These are phyloP conservation scores for Apiospora saccharicola DNA, from an alignment of 2,329 filamentous ascomycete genomes.

Conservation along the genomic window DNA sequence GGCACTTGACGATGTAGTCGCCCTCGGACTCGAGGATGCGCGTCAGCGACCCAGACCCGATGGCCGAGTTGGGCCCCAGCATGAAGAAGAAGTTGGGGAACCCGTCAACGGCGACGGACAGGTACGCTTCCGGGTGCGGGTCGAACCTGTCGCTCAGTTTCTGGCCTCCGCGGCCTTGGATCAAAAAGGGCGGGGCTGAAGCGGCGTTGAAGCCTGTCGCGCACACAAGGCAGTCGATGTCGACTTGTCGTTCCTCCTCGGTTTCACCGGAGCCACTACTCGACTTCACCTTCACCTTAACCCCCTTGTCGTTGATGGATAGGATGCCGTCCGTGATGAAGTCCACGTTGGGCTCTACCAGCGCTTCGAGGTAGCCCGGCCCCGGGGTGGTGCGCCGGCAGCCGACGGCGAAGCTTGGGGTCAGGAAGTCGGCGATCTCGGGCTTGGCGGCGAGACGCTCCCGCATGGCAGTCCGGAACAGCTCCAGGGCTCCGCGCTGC, in stretches of 20 bases:
- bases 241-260: conserved; percentile 33
- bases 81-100: conserved; percentile 60
- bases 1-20: conserved; percentile 55
- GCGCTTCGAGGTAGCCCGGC: conserved; percentile 54
- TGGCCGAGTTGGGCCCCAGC: conserved; percentile 56
- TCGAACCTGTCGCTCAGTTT: conserved; percentile 49
- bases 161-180: conserved; percentile 48
- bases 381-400: conserved; percentile 55
- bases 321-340: conserved; percentile 46
- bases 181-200: conserved; percentile 49
- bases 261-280: no score
- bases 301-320: conserved; percentile 45
- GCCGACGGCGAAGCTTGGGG: conserved; percentile 53
- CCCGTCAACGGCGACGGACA: conserved; percentile 52
- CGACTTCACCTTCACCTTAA: conserved; percentile 36
- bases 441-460: conserved; percentile 50
- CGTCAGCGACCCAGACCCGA: conserved; percentile 55
- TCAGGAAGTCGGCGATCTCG: conserved; percentile 51
- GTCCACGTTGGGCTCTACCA: conserved; percentile 50
- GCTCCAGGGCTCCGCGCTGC: conserved; percentile 42
- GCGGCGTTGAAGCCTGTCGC: conserved; percentile 56
- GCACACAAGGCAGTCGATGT: conserved; percentile 55
- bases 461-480: conserved; percentile 49
- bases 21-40: conserved; percentile 56
- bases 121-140: conserved; percentile 50